Percentiles rank a stretch among this genome's conserved stretches.
Conservation (phyloP, 306 rosid genomes). For the Dicorynia guianensis region DNA sequence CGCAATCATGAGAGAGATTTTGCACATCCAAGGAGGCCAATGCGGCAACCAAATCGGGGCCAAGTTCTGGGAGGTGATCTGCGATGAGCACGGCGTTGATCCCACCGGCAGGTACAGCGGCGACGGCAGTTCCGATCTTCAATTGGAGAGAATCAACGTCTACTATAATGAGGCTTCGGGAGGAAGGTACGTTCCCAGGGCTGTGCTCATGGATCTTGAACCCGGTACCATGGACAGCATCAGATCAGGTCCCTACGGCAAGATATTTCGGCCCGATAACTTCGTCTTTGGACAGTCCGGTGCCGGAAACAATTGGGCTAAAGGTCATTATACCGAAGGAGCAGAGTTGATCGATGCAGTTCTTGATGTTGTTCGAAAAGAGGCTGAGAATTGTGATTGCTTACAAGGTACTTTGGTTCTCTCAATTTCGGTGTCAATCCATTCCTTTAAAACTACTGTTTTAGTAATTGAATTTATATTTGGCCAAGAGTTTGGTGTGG, state of each 20-base stretch:
- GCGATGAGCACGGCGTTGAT: constrained; percentile 53
- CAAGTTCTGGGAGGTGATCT: constrained; percentile 53
- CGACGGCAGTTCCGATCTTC: constrained; percentile 9
- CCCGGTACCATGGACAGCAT: constrained; percentile 55
- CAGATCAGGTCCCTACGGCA: constrained; percentile 50
- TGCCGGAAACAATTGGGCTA: constrained; percentile 82
- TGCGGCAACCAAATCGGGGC: constrained; percentile 55
- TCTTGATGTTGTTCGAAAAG: constrained; percentile 54
- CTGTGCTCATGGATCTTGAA: constrained; percentile 53
- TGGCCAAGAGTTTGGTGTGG: not conserved
- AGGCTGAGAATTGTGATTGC: constrained; percentile 56
- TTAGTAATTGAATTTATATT: not conserved
- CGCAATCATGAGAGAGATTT: constrained; percentile 42
- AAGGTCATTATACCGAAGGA: constrained; percentile 53
- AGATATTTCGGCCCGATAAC: constrained; percentile 51
- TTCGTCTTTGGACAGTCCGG: constrained; percentile 53
- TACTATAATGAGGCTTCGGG: constrained; percentile 50
- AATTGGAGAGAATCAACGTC: constrained; percentile 47
- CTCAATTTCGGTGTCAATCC: not conserved
- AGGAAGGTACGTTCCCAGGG: constrained; percentile 45
- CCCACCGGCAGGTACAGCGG: constrained; percentile 35
- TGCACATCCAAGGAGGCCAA: constrained; percentile 53
- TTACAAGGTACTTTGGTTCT: constrained; percentile 33
- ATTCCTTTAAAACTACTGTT: not conserved
- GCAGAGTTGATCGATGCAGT: constrained; percentile 50